Evolutionary conservation across 176 grass and related monocot species (phyloP), one percentile per base, ranked within the genome.

Genomic region (Chloris gayana): DNA sequence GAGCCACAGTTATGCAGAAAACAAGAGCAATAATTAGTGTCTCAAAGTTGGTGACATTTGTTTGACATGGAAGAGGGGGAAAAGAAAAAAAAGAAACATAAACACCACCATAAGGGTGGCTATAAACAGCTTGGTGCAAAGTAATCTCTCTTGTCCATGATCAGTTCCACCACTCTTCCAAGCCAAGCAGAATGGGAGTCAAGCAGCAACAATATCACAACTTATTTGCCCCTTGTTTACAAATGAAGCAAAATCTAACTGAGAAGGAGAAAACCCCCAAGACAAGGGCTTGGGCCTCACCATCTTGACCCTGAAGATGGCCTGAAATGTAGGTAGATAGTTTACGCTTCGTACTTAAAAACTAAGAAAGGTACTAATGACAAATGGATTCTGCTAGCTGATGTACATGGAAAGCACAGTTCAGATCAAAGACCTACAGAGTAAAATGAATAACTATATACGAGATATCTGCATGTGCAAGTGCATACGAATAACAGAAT

Each of bases 41-140:
- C 59, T 80, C 46, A 70, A 85, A 80, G 46, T 41, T 79, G 30
- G 61, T 66, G 39, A 33, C 74, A 58, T 53, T 82, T 89, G 83
- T 84, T 90, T 64, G 77, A 82, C 89, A 91, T 89, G 92, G 81
- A 85, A 82, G 67, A 87, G 82, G 69, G 53, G 69, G 53, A 58
- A 8, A 6, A 72, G 46, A 27, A 9, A 63, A 13, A 22, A 65
- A 79, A 27, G 9, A 79, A 83, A 78, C 32, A 47, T 5, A 72
- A 51, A 51, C 32, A 63, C 74, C 57, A 83, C 39, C 56, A 79
- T 72, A 47, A 76, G 66, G 81, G 73, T 91, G 72, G 60, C 72
- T 50, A 50, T 50, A 85, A 87, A 87, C 69, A 53, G 64, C 50
- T 74, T 76, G 51, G 62, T 78, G 47, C 44, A 13, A 82, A 67